Conservation (phyloP, 345 rosid species). For the Aurinia saxatilis region DNA sequence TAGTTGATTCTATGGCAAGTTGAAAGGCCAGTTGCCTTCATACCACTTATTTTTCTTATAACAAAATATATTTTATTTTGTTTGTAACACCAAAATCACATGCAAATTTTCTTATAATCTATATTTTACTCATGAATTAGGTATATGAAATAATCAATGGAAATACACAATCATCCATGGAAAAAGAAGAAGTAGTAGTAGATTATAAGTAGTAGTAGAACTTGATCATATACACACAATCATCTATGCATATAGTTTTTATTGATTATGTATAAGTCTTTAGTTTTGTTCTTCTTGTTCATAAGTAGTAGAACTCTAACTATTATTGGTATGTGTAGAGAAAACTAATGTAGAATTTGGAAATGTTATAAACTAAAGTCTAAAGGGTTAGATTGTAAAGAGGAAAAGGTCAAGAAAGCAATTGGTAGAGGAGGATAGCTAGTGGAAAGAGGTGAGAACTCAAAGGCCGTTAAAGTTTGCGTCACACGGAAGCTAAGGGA, state of each 20-base stretch:
- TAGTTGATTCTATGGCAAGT: slow-evolving; percentile 21
- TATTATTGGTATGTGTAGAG: neutral
- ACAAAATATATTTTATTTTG: neutral
- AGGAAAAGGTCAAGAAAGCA: slow-evolving; percentile 15
- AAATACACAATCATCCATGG: slow-evolving; percentile 3
- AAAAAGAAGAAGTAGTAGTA: neutral
- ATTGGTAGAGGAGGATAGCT: neutral
- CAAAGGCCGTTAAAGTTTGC: slow-evolving; percentile 19
- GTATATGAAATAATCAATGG: neutral
- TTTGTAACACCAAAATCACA: neutral
- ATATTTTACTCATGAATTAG: neutral
- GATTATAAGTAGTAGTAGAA: too few relatives aligned
- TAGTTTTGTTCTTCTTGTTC: too few relatives aligned
- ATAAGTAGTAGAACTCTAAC: neutral
- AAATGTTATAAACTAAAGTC: neutral
- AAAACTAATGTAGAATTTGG: neutral
- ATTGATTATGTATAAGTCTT: slow-evolving; percentile 7
- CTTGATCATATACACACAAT: too few relatives aligned
- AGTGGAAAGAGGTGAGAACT: slow-evolving; percentile 24
- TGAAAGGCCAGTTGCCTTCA: slow-evolving; percentile 27
- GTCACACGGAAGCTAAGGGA: slow-evolving; percentile 27
- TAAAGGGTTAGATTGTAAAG: neutral
- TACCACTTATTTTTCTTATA: slow-evolving; percentile 4
- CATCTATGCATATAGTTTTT: too few relatives aligned
- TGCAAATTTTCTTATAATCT: neutral